Evolutionary conservation across 345 rosid species (phyloP).

Genomic region (Crucihimalaya himalaica): DNA sequence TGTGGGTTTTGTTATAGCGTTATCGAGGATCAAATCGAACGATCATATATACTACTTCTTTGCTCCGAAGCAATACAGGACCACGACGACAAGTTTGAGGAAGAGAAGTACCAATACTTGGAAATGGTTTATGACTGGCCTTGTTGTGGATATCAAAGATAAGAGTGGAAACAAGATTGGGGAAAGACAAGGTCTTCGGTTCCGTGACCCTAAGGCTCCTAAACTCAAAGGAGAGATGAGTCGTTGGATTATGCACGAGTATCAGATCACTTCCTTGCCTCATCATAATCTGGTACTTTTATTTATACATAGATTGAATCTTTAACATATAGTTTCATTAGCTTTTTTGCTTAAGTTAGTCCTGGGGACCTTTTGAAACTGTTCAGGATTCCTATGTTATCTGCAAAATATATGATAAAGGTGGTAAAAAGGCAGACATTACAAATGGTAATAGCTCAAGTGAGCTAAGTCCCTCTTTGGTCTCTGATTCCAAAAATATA

Average conservation of each 20-base stretch:
- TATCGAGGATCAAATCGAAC: not conserved
- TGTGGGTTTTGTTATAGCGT: not conserved
- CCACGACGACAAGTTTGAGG: not conserved
- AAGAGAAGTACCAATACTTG: not conserved
- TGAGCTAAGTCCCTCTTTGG: constrained; percentile 13
- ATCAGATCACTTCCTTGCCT: constrained; percentile 34
- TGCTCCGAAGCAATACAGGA: not conserved
- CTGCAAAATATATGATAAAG: constrained; percentile 34
- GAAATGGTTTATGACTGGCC: not conserved
- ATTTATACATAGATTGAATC: no score
- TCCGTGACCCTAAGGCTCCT: not conserved
- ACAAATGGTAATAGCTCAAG: not conserved
- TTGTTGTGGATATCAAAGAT: not conserved
- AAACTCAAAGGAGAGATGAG: not conserved
- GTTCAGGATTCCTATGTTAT: not conserved
- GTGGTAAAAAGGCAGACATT: not conserved
- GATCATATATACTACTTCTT: constrained; percentile 33
- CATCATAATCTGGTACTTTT: no score
- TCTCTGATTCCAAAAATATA: not conserved
- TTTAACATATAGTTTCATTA: no score
- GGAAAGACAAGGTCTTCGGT: constrained; percentile 43
- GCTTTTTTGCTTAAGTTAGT: no score
- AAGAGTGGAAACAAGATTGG: constrained; percentile 38
- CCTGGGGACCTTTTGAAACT: not conserved
- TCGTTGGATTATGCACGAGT: constrained; percentile 40